Percentiles rank a stretch among this genome's conserved stretches.
These are phyloP conservation scores for Lepidopterella palustris DNA, from an alignment of 495 filamentous ascomycete genomes.

Conservation along the genomic window DNA sequence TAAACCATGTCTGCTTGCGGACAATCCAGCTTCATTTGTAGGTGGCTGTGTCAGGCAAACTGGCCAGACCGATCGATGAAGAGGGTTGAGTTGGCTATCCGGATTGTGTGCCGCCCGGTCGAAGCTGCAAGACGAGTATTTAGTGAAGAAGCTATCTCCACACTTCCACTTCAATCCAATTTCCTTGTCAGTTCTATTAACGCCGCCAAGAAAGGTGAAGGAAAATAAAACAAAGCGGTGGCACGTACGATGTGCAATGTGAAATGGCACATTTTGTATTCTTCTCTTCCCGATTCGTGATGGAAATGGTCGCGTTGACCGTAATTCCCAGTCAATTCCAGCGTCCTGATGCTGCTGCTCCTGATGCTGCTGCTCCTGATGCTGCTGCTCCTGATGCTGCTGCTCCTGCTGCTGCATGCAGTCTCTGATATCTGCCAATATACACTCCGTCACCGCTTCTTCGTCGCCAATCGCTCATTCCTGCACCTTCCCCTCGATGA, in stretches of 20 bases:
- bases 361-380: no score
- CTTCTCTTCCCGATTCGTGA: not conserved
- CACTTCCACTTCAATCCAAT: conserved; percentile 18
- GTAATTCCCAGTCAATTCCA: no score
- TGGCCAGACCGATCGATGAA: conserved; percentile 18
- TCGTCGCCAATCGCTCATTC: no score
- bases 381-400: no score
- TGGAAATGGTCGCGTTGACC: no score
- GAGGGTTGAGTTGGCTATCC: conserved; percentile 15
- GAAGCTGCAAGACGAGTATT: conserved; percentile 21
- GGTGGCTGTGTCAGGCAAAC: not conserved
- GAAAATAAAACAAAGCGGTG: not conserved
- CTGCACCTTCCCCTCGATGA: no score
- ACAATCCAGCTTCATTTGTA: not conserved
- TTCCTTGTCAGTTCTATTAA: not conserved
- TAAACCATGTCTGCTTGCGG: not conserved
- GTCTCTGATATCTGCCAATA: no score
- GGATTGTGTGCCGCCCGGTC: conserved; percentile 21
- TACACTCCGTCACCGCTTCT: no score
- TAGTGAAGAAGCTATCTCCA: conserved; percentile 26
- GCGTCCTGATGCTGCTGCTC: no score
- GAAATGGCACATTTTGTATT: conserved; percentile 5
- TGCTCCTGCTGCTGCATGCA: no score
- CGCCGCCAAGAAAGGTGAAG: no score
- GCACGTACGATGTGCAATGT: conserved; percentile 6